Evolutionary conservation across 1,284 basidiomycete genomes (phyloP).

Genomic region (Tremellales sp.): DNA sequence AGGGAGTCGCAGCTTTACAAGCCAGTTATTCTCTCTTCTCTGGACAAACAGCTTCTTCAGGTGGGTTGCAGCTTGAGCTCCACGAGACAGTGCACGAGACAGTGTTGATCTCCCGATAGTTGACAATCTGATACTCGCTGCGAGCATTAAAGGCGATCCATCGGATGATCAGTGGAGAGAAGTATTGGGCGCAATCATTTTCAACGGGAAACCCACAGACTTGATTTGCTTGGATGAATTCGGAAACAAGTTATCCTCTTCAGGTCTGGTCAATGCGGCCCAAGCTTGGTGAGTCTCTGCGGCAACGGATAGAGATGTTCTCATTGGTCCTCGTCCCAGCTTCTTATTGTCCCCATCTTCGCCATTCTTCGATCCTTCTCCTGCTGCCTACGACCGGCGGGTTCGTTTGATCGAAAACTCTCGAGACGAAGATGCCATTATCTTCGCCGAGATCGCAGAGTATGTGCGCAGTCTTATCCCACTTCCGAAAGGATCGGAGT

Average conservation of each 20-base stretch:
- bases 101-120: constrained; percentile 14
- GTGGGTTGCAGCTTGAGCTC: constrained; percentile 51
- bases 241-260: constrained; percentile 72
- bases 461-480: constrained; percentile 74
- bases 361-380: constrained; percentile 59
- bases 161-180: constrained; percentile 68
- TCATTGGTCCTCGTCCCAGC: constrained; percentile 49
- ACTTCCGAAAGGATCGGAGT: constrained; percentile 76
- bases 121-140: constrained; percentile 32
- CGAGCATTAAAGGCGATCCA: constrained; percentile 36
- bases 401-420: constrained; percentile 36
- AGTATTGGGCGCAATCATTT: constrained; percentile 76
- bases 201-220: constrained; percentile 59
- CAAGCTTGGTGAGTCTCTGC: constrained; percentile 71
- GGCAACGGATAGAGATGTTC: constrained; percentile 12
- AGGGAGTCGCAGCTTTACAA: constrained; percentile 51
- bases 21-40: constrained; percentile 83
- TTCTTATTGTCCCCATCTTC: constrained; percentile 85
- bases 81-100: not conserved
- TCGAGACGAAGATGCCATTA: constrained; percentile 60
- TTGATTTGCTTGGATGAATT: constrained; percentile 78
- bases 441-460: constrained; percentile 89
- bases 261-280: constrained; percentile 76
- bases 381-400: constrained; percentile 33
- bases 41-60: constrained; percentile 62